Base-by-base conservation (phyloP, 2,329 filamentous ascomycete species). In the Didymella pomorum region DNA sequence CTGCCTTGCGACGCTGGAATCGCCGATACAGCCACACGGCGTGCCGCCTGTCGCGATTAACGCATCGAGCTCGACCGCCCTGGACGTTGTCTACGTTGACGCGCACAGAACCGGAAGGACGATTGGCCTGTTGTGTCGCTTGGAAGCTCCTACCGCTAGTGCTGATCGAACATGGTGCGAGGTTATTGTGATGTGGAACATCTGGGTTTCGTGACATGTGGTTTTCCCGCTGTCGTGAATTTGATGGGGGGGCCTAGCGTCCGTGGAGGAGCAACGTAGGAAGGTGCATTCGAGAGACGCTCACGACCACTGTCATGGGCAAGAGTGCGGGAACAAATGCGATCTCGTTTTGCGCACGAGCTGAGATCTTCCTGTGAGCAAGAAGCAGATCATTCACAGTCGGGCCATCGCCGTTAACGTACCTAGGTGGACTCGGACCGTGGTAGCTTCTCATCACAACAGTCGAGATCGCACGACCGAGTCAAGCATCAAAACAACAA, bases 41-140 rank as follows among this genome's bases (percentile, higher is more conserved):
- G 25, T 48, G 37, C 44, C 39, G 49, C 29, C 23, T 31, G 37
- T 29, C 44, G 55, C 49, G 37, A 37, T 45, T 46, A 33, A 53
- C 35, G 23, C 33, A 41, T 33, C 51, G 33, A 53, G 39, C 41
- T 45, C 31, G 45, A 29, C 46, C 14, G 31, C 46, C 23, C 39
- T 48, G 42, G 42, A 37, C 33, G 21, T 50, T 41, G 23, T 37
- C 28, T 28, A 26, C 37, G 31, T 44, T 6, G 45, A 29, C n/a
- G 45, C n/a, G 45, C 29, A 29, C 33, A 25, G 41, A 56, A 35
- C 25, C 41, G 51, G 39, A 53, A 47, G 33, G 51, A 37, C 47
- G 18, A 47, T 20, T 33, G 41, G 12, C 23, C 29, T 39, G n/a
- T 31, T 14, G 10, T 33, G 25, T 31, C 41, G 31, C 41, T 46